Evolutionary conservation across 2,329 filamentous ascomycete species (phyloP), one percentile per base, ranked within the genome.

Genomic region (Phialophora tarda): DNA sequence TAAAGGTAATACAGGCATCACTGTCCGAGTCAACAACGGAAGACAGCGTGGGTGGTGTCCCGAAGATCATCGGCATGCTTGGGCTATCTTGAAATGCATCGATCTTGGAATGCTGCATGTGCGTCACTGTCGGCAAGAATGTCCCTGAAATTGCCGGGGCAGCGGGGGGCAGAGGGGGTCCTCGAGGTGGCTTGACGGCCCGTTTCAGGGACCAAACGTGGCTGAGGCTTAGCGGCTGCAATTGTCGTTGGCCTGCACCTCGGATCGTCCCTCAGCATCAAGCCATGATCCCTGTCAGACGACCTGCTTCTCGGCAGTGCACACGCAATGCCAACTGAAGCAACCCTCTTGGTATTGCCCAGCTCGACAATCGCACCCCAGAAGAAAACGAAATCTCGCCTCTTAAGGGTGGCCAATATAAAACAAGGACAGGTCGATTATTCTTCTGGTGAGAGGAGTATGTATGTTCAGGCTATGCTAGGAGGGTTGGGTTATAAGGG

Each of bases 401-500:
- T 59, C 26, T 26, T 50, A 7, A 44, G 17, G 2, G 17, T 44
- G 38, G 38, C 17, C 38, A 44, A 8, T n/a, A 44, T 44, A n/a
- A 8, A 8, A 44, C 38, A 44, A 44, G 38, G 48, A 53, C 21
- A 53, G 48, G 10, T 12, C 6, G 5, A 24, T 10, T 28, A 21
- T 41, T 61, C 32, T 53, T 38, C 17, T n/a, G 8, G 21, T 17
- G 69, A 69, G 69, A 71, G 64, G 71, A 69, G 63, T 72, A 61
- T 70, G 28, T 58, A 67, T 71, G 59, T 70, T 67, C 67, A 69
- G 66, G 65, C 71, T 72, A 71, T 70, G 69, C 62, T 28, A 53
- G 41, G 28, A 32, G 23, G 54, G 38, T n/a, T n/a, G 58, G 11
- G 34, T 34, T 4, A 17, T 4, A 17, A 60, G 44, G 47, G 56